Evolutionary conservation across 2,329 filamentous ascomycete genomes (phyloP).

Genomic region (Penicillium hordei): DNA sequence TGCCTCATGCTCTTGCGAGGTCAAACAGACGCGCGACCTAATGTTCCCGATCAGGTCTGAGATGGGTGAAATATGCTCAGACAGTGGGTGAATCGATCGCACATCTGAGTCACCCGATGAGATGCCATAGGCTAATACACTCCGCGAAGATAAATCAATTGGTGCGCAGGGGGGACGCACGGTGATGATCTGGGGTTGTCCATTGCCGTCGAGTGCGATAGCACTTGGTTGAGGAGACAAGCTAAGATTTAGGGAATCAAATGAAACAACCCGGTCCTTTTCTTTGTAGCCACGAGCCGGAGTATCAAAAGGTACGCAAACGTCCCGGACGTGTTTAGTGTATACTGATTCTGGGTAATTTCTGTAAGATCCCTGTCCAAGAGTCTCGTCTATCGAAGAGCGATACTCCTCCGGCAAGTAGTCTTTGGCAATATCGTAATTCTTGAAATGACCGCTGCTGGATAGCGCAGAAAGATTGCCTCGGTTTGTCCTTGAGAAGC

Average conservation of each 20-base stretch:
- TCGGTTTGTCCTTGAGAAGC: slow-evolving; percentile 59
- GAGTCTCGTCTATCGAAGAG: slow-evolving; percentile 40
- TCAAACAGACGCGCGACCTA: slow-evolving; percentile 25
- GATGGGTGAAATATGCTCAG: slow-evolving; percentile 28
- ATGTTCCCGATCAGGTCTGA: slow-evolving; percentile 33
- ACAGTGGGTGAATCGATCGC: slow-evolving; percentile 33
- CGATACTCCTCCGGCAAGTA: slow-evolving; percentile 42
- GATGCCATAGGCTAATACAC: slow-evolving; percentile 34
- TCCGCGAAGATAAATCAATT: slow-evolving; percentile 40
- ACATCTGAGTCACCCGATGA: slow-evolving; percentile 32
- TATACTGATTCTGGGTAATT: slow-evolving; percentile 47
- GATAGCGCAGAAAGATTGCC: slow-evolving; percentile 60
- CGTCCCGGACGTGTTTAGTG: slow-evolving; percentile 48
- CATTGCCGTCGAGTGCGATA: slow-evolving; percentile 54
- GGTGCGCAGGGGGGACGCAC: slow-evolving; percentile 45
- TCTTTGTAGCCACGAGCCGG: slow-evolving; percentile 46
- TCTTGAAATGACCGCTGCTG: slow-evolving; percentile 59
- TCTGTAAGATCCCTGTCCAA: slow-evolving; percentile 42
- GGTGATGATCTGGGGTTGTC: slow-evolving; percentile 51
- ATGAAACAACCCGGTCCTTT: slow-evolving; percentile 55
- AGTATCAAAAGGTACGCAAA: slow-evolving; percentile 49
- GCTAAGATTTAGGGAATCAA: slow-evolving; percentile 58
- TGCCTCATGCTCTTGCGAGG: slow-evolving; percentile 12
- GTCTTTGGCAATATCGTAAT: slow-evolving; percentile 56
- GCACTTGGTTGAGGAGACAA: slow-evolving; percentile 51